phyloP scores from a whole-genome alignment of 495 filamentous ascomycete genomes.

The Polyplosphaeria fusca region DNA sequence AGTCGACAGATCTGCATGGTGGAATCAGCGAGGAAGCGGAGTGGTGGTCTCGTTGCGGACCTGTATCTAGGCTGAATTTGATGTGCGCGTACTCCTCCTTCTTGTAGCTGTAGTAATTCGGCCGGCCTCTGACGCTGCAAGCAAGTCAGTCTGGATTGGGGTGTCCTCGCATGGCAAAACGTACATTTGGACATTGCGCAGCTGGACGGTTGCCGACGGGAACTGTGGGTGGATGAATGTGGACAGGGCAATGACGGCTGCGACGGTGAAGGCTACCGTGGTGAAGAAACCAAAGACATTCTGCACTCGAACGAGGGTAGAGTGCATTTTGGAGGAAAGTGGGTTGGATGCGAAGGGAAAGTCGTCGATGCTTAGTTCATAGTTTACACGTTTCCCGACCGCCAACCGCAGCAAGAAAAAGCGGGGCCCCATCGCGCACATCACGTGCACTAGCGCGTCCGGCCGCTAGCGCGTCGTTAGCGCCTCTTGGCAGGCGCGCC shows the following conservation, averaged over 20 bases:
- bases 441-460: no score
- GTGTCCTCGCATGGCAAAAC: constrained; percentile 39
- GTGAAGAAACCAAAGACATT: constrained; percentile 98
- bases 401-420: no score
- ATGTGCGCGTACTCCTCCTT: constrained; percentile 93
- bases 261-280: constrained; percentile 80
- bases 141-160: no score
- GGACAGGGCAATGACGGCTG: constrained; percentile 71
- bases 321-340: constrained; percentile 76
- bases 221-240: constrained; percentile 68
- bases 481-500: no score
- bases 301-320: constrained; percentile 74
- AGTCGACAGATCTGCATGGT: constrained; percentile 65
- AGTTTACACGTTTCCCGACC: no score
- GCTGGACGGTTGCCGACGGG: constrained; percentile 60
- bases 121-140: constrained; percentile 79
- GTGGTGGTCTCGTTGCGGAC: constrained; percentile 39
- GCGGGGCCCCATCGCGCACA: no score
- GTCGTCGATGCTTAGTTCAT: no score
- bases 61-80: constrained; percentile 82
- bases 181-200: constrained; percentile 86
- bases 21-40: constrained; percentile 13
- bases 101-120: constrained; percentile 88
- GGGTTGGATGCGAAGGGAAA: no score
- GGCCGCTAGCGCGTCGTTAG: no score